Base-by-base conservation (phyloP, 1,139 yeast genomes). In the Blastobotrys serpentis region DNA sequence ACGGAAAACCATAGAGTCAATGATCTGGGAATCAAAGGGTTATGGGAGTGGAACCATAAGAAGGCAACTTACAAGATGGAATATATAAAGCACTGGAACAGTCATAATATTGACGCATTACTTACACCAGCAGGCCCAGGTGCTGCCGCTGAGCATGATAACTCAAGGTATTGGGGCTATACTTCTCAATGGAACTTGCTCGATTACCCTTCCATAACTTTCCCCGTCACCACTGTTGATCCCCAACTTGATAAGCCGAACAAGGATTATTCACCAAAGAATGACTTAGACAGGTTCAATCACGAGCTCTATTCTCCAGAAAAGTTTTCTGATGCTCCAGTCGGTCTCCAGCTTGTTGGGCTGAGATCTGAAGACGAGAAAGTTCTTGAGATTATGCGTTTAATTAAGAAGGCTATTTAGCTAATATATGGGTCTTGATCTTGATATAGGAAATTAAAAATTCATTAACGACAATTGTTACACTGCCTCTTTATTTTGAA, bases 41-140 rank as follows among this genome's bases (percentile, higher is more conserved):
- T 66, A 55, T 73, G 76, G 75, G 65, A 63, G 2, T 59, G 64
- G 22, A 65, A 66, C 29, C 54, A 56, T 5, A 52, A 56, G 22
- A 65, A 69, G 32, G 67, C 70, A 42, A 52, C 57, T 7, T 59
- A 58, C 42, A 69, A 71, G 49, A 64, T 62, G 30, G 49, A 50
- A 33, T 70, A 68, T 51, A 63, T 63, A 46, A 51, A 59, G 11
- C 64, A 64, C 51, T 73, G 76, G 70, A 60, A 77, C 51, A 66
- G 75, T 14, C 74, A 81, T 56, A 77, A 78, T 42, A 76, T 85
- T 44, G 94, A 86, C 60, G 79, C 82, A 59, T 74, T 86, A 49
- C 68, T 86, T 44, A 73, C 83, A 46, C 94, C 95, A 42, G 74
- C 81, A 4, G 82, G 82, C 62, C 78, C 78, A 51, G 85, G 85